phyloP scores from a whole-genome alignment of 179 eudicot genomes.

The Nepenthes alata region DNA sequence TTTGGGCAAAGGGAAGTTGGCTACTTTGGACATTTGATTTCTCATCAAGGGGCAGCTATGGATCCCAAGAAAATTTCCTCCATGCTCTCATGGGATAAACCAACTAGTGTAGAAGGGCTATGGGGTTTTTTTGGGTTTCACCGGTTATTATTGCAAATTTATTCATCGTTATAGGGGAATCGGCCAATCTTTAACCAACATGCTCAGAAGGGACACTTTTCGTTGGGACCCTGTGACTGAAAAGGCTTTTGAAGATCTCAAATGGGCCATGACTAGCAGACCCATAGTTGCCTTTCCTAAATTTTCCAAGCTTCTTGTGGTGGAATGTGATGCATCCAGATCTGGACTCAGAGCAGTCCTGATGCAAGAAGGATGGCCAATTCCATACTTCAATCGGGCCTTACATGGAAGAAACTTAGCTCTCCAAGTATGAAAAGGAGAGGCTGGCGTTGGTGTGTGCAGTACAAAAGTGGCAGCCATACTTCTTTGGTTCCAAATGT shows the following conservation, averaged over 20 bases:
- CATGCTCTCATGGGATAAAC: neutral
- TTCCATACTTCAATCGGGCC: neutral
- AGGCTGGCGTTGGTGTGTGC: neutral
- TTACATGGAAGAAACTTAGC: neutral
- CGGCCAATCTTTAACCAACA: neutral
- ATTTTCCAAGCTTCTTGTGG: neutral
- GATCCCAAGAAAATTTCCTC: conserved; percentile 3
- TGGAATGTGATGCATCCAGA: neutral
- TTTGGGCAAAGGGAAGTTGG: neutral
- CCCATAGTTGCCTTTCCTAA: conserved; percentile 1
- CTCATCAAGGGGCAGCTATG: neutral
- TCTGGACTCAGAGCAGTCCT: neutral
- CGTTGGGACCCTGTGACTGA: neutral
- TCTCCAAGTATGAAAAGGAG: conserved; percentile 4
- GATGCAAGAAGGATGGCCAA: neutral
- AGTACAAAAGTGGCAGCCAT: neutral
- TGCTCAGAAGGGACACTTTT: neutral
- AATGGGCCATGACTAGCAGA: neutral
- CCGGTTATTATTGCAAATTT: conserved; percentile 6
- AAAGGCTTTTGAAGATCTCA: neutral
- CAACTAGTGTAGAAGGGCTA: neutral
- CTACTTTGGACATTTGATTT: conserved; percentile 8
- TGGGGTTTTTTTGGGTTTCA: conserved; percentile 8
- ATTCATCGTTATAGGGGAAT: neutral
- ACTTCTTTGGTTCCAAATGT: neutral